Evolutionary conservation across 2,329 filamentous ascomycete species (phyloP).

Genomic region (Pleurostoma richardsiae): DNA sequence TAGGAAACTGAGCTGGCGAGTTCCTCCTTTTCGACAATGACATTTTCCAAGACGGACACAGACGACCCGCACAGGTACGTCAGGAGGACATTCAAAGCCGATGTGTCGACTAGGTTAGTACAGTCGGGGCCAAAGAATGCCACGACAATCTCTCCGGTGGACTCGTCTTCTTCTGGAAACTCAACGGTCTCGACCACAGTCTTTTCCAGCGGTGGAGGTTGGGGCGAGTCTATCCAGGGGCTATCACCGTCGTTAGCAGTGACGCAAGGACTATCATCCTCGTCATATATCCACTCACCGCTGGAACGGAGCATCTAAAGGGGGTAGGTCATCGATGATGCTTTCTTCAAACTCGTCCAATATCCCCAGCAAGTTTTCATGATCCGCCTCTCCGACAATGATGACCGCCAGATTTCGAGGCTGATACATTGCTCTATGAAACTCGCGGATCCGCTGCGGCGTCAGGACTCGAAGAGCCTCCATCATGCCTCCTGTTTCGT

Average conservation of each 20-base stretch:
- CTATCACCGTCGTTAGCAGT: constrained; percentile 16
- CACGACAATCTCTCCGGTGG: constrained; percentile 80
- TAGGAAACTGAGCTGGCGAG: constrained; percentile 82
- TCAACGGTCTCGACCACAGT: constrained; percentile 74
- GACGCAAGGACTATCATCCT: too few species aligned
- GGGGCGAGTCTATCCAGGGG: constrained; percentile 87
- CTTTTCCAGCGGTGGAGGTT: constrained; percentile 66
- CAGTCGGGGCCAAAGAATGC: constrained; percentile 84
- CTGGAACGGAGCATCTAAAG: constrained; percentile 69
- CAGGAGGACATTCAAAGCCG: constrained; percentile 74
- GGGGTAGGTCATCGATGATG: constrained; percentile 77
- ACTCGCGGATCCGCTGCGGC: constrained; percentile 85
- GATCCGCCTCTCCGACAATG: constrained; percentile 87
- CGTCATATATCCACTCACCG: constrained; percentile 30
- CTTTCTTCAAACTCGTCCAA: constrained; percentile 85
- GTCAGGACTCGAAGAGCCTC: constrained; percentile 82
- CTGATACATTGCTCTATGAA: constrained; percentile 96
- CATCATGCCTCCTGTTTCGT: constrained; percentile 98
- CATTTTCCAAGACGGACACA: constrained; percentile 85
- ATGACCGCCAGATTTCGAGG: constrained; percentile 90
- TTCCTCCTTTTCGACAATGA: constrained; percentile 88
- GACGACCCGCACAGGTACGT: constrained; percentile 91
- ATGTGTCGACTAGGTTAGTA: constrained; percentile 61
- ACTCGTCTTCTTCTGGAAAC: constrained; percentile 96
- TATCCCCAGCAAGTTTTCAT: constrained; percentile 72